A percentile compares a stretch with the other conserved stretches of the same genome.
phyloP scores from a whole-genome alignment of 192 early-diverging fungal species.

The Lunasporangiospora selenospora region DNA sequence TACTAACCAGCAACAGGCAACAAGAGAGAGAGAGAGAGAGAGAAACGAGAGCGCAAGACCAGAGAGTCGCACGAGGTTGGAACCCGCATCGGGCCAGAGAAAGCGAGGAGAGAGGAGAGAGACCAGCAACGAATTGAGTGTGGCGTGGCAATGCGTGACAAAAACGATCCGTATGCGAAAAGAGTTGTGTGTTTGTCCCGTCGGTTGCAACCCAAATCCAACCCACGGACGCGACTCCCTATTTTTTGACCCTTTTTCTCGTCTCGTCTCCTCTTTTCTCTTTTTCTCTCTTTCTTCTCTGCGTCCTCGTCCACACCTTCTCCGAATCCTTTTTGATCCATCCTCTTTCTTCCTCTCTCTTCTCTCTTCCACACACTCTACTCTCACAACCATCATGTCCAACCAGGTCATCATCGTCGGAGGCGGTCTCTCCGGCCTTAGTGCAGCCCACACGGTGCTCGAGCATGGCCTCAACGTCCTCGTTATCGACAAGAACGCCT shows the following conservation, averaged over 20 bases:
- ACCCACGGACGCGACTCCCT: too few species aligned
- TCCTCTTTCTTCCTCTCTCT: neutral
- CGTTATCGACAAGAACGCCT: conserved; percentile 87
- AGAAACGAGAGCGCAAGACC: too few species aligned
- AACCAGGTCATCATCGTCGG: conserved; percentile 83
- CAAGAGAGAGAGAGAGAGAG: too few species aligned
- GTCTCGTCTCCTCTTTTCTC: neutral
- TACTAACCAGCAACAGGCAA: too few species aligned
- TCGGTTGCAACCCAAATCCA: too few species aligned
- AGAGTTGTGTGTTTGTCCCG: too few species aligned
- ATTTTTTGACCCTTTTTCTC: conserved; percentile 11
- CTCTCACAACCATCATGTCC: conserved; percentile 23
- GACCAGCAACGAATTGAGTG: too few species aligned
- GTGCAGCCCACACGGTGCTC: conserved; percentile 85
- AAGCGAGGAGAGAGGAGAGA: too few species aligned
- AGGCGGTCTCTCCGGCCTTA: conserved; percentile 89
- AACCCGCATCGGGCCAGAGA: too few species aligned
- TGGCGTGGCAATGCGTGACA: too few species aligned
- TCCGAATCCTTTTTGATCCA: neutral
- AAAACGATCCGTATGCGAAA: too few species aligned
- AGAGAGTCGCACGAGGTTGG: too few species aligned
- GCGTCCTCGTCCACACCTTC: neutral
- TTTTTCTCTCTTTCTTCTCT: neutral
- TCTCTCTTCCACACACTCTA: conserved; percentile 5
- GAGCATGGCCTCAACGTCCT: conserved; percentile 87